Evolutionary conservation across 176 grass and related monocot species (phyloP), one percentile per base, ranked within the genome.

Genomic region (Hsuehochloa calcarea): DNA sequence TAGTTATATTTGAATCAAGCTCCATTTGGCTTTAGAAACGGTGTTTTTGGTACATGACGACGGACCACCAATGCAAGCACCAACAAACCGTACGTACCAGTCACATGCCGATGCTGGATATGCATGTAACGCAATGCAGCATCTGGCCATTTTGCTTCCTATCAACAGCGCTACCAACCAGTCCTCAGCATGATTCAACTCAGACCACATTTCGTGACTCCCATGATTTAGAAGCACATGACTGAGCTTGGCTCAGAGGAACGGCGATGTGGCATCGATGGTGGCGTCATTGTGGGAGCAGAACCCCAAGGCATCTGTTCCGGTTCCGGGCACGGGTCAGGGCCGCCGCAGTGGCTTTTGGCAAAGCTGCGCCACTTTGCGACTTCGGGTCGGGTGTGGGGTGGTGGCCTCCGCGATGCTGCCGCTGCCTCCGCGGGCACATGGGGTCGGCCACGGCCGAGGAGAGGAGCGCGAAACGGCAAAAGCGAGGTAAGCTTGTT

Each of bases 351-450:
- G 60, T 47, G 60, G 59, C 59, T 23, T 86, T 63, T 22, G 38
- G 67, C 22, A 83, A 87, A 90, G 74, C 84, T 67, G 59, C 79
- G 74, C 49, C 79, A 23, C 84, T 74, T 79, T 83, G 58, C 79
- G 41, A 11, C 69, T 29, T 29, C 29, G 29, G 29, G 29, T 37
- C 25, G 6, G 45, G 65, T 4, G 45, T 54, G 78, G 62, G 86
- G 29, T 49, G 80, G 72, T 74, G 63, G 47, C 63, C 45, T 54
- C 1, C 55, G 55, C 55, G 55, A n/a, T 58, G 54, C 54, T 11
- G 56, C 52, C 16, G 68, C 52, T 8, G 38, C 31, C 25, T 27
- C 52, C 27, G 27, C 75, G 22, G 78, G 47, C 70, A 68, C 83
- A 78, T 85, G 79, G 63, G 64, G 65, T 25, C 54, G 65, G n/a